A percentile compares a stretch with the other conserved stretches of the same genome.
Conservation (phyloP, 1,284 basidiomycete genomes). For the Sporisorium graminicola region DNA sequence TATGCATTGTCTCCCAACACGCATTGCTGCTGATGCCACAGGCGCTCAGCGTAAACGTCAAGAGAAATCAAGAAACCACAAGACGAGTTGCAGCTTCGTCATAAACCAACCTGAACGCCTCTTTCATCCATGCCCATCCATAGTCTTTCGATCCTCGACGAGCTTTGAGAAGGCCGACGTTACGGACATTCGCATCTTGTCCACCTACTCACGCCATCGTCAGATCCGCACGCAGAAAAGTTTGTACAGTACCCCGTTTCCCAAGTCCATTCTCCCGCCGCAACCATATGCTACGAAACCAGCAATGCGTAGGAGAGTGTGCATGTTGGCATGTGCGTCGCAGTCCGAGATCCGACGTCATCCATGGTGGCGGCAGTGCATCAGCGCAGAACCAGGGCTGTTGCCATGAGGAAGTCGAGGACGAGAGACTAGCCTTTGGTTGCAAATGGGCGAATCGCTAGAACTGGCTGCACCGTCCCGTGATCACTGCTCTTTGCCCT, state of each 20-base stretch:
- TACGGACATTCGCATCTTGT: conserved; percentile 10
- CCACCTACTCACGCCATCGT: neutral
- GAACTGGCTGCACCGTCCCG: too few relatives aligned
- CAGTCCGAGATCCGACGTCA: too few relatives aligned
- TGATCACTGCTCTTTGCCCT: too few relatives aligned
- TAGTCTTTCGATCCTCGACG: neutral
- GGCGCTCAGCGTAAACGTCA: conserved; percentile 51
- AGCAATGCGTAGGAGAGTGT: neutral
- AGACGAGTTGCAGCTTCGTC: conserved; percentile 20
- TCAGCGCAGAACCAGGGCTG: too few relatives aligned
- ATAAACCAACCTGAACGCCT: conserved; percentile 4
- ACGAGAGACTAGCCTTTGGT: too few relatives aligned
- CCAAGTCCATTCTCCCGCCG: neutral
- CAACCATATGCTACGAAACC: neutral
- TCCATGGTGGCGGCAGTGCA: too few relatives aligned
- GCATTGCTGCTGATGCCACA: neutral
- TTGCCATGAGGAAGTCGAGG: too few relatives aligned
- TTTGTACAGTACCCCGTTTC: neutral
- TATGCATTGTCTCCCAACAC: neutral
- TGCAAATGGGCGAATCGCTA: too few relatives aligned
- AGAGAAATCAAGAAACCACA: conserved; percentile 46
- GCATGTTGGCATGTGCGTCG: too few relatives aligned
- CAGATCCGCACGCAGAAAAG: neutral
- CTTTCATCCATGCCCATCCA: too few relatives aligned
- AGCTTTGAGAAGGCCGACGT: neutral